These are phyloP conservation scores for Stenogyne calaminthoides DNA, from an alignment of 305 asterid species.

Conservation along the genomic window DNA sequence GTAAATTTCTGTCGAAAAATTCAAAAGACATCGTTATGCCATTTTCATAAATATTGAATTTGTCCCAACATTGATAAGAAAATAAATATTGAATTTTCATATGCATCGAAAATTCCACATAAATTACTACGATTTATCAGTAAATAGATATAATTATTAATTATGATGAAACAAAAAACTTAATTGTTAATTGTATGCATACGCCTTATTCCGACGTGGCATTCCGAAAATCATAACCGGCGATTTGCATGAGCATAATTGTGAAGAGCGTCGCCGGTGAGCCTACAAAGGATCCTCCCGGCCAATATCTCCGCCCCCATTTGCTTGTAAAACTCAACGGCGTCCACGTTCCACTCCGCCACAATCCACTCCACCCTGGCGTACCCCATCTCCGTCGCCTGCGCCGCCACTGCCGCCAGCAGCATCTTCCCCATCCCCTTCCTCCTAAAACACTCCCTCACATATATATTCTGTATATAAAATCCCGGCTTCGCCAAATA, in stretches of 20 bases:
- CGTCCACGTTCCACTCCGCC: constrained; percentile 77
- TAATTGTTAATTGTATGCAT: no score
- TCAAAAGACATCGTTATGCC: no score
- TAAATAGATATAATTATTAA: no score
- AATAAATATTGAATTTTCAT: no score
- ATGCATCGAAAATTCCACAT: no score
- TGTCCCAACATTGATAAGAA: no score
- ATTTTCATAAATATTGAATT: no score
- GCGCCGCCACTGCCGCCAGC: constrained; percentile 69
- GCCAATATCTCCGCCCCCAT: constrained; percentile 74
- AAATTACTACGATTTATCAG: no score
- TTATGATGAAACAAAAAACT: no score
- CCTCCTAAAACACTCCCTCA: constrained; percentile 79
- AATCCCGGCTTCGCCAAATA: constrained; percentile 84
- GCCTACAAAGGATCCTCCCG: constrained; percentile 74
- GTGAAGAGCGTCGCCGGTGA: constrained; percentile 68
- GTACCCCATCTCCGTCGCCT: constrained; percentile 78
- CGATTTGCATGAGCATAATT: constrained; percentile 41
- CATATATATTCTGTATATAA: constrained; percentile 72
- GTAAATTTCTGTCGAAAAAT: no score
- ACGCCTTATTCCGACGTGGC: no score
- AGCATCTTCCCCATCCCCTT: constrained; percentile 69
- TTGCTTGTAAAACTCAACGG: constrained; percentile 66
- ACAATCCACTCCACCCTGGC: constrained; percentile 97
- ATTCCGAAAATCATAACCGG: no score